Evolutionary conservation across 2,329 filamentous ascomycete genomes (phyloP), one percentile per base, ranked within the genome.

Genomic region (Leptodontidium sp.): DNA sequence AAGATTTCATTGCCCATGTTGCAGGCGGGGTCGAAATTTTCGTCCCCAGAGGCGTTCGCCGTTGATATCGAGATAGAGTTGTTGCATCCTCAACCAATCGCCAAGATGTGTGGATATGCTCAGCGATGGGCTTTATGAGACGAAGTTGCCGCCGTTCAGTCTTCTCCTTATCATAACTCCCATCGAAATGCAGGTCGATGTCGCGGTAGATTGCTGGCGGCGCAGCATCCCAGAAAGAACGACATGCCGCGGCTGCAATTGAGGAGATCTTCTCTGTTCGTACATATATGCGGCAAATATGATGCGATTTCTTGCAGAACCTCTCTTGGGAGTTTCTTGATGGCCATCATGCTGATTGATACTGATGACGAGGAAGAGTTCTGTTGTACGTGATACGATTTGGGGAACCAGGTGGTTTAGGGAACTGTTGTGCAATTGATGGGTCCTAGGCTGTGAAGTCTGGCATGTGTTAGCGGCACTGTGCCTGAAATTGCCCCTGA

Each of bases 21-120:
- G n/a, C n/a, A 58, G 7, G 71, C 53, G 1, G 57, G 43, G 21
- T 70, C 64, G 49, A 73, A 71, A 43, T 70, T 68, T 0, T 70
- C 61, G n/a, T 71, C 67, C 11, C 4, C 9, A 57, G 1, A 71
- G 21, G 8, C 49, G 55, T n/a, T 29, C 1, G 6, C 59, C 68
- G 29, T 71, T 65, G 29, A 72, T 55, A 15, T 70, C 63, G 9
- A 72, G 38, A 26, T 61, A 68, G 9, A 72, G 29, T 3, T 68
- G 52, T 29, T 70, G 59, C n/a, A 58, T 26, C 12, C 14, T n/a
- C 6, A 26, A 21, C 2, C 0, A 12, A 17, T 17, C 3, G 12
- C 11, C 21, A 24, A n/a, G 17, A 17, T 14, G 4, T 5, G 21
- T 21, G 21, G 21, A 52, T n/a, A 21, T 66, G 68, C 69, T 66